Evolutionary conservation across 805 yeast species (phyloP).

Genomic region (Suhomyces emberorum): DNA sequence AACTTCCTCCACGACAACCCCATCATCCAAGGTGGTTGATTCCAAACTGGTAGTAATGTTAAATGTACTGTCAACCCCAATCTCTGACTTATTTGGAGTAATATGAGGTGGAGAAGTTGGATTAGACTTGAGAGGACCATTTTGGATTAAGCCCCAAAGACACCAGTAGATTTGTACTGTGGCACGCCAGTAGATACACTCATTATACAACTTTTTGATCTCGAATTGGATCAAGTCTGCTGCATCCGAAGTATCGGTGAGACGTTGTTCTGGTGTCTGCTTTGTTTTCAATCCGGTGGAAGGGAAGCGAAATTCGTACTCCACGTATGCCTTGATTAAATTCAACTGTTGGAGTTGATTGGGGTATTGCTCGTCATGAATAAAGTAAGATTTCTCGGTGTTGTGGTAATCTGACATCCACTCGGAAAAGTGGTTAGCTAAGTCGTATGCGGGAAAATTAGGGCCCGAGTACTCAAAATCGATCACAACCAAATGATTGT

Average conservation of each 20-base stretch:
- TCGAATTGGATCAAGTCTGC: slow-evolving; percentile 34
- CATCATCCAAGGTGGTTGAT: slow-evolving; percentile 27
- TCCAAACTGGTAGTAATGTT: slow-evolving; percentile 51
- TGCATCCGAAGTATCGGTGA: slow-evolving; percentile 11
- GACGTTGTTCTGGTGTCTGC: slow-evolving; percentile 11
- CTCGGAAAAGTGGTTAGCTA: slow-evolving; percentile 90
- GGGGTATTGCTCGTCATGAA: slow-evolving; percentile 64
- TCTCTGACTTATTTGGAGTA: slow-evolving; percentile 19
- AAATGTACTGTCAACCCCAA: slow-evolving; percentile 40
- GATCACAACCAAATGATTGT: slow-evolving; percentile 74
- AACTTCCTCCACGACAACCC: slow-evolving; percentile 26
- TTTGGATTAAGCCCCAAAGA: slow-evolving; percentile 88
- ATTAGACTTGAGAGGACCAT: slow-evolving; percentile 39
- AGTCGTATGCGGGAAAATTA: slow-evolving; percentile 83
- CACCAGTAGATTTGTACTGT: slow-evolving; percentile 79
- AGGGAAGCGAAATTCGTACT: slow-evolving; percentile 46
- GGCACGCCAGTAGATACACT: slow-evolving; percentile 75
- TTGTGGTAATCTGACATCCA: slow-evolving; percentile 95
- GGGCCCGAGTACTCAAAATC: slow-evolving; percentile 96
- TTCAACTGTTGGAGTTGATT: slow-evolving; percentile 62
- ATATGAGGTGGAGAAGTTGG: slow-evolving; percentile 9
- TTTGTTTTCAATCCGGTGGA: slow-evolving; percentile 25
- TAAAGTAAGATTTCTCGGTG: slow-evolving; percentile 47
- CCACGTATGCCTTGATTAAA: slow-evolving; percentile 74
- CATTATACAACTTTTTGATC: slow-evolving; percentile 56